These are phyloP conservation scores for Mucuna pruriens DNA, from an alignment of 306 rosid species.

Conservation along the genomic window DNA sequence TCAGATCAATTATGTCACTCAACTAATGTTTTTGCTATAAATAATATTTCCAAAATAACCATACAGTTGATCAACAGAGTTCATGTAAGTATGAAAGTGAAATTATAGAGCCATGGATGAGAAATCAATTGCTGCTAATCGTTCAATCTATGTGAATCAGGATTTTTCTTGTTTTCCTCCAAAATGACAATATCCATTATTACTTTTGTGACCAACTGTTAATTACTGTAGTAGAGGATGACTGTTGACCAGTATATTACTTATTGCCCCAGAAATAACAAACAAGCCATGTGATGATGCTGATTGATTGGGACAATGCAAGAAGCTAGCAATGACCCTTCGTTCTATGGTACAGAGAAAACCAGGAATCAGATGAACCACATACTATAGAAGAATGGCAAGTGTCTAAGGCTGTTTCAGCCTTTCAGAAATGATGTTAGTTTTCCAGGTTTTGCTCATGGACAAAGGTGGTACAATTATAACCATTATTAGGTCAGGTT, in stretches of 20 bases:
- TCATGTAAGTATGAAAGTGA: background rate
- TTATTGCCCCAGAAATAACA: background rate
- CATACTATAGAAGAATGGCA: background rate
- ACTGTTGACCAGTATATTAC: background rate
- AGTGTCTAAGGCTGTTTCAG: background rate
- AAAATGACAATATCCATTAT: background rate
- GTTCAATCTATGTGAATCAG: background rate
- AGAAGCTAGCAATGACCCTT: background rate
- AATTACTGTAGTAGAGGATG: background rate
- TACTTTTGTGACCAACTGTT: background rate
- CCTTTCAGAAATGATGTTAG: background rate
- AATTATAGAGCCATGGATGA: background rate
- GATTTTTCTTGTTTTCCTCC: background rate
- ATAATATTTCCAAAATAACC: background rate
- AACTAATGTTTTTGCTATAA: background rate
- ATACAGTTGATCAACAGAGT: background rate
- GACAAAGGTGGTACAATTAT: background rate
- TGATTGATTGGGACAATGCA: conserved; percentile 8
- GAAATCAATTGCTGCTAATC: background rate
- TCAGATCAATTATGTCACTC: background rate
- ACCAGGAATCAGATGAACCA: background rate
- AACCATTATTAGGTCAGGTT: background rate
- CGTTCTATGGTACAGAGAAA: background rate
- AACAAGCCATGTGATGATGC: conserved; percentile 3
- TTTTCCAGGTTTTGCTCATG: background rate